Base-by-base conservation (phyloP, 179 eudicot genomes). In the Camellia oleifera region DNA sequence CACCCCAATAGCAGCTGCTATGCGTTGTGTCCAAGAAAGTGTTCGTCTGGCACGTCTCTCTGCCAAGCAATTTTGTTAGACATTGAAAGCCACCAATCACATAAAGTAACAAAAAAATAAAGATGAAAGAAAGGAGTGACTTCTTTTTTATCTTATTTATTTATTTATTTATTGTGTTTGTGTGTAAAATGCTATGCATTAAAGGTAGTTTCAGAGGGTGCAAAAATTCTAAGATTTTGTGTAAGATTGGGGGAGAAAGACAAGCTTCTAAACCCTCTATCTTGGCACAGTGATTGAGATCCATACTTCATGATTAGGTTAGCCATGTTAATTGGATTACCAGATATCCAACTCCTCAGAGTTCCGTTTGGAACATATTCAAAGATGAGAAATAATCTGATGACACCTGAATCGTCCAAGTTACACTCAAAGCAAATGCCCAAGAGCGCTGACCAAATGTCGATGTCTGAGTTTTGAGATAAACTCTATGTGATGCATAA, bases 351-450 rank as follows among this genome's bases (percentile, higher is more conserved):
- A 67, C 83, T 81, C 13, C n/a, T n/a, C n/a, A 95, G 88, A 0
- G 91, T 88, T 60, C 94, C 97, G 60, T 89, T 93, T 56, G 93
- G 89, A 32, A 89, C 89, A 73, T 86, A 93, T 66, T 95, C 97
- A 26, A 90, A 93, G 12, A 93, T 81, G 12, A 95, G 87, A 81
- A 85, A 90, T 72, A 93, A 80, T 80, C 84, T 83, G 89, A 88
- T 88, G 75, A 93, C 92, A 71, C 82, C 90, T 23, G 97, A 89
- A 86, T 89, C 98, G 65, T 95, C 97, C 83, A 86, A 79, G 88
- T 88, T 78, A 84, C 88, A 92, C 82, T 94, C 93, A 52, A 93
- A 93, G 82, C 97, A 91, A n/a, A 78, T 95, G 96, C 32, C 98
- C 97, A 18, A 95, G 74, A 72, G 91, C 81, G 74, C 98, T 90